Evolutionary conservation across 176 grass and related monocot species (phyloP).

Genomic region (Poa pratensis): DNA sequence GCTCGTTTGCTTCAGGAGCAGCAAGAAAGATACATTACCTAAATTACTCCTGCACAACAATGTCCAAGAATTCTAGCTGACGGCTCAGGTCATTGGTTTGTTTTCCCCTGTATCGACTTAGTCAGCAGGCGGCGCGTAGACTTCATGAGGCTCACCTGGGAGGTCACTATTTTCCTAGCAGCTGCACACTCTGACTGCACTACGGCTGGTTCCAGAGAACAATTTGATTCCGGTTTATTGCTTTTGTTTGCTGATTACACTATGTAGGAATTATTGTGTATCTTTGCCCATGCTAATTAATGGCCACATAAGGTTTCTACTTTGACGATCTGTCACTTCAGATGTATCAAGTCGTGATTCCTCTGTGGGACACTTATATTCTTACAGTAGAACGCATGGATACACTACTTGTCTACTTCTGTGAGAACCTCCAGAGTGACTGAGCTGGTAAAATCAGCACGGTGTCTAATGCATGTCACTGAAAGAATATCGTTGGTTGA

Average conservation of each 20-base stretch:
- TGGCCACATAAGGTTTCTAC: too few relatives aligned
- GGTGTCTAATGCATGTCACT: too few relatives aligned
- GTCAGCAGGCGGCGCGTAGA: neutral
- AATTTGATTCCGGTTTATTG: conserved; percentile 29
- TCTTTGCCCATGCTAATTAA: conserved; percentile 13
- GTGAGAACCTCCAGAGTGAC: too few relatives aligned
- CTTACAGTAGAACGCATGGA: too few relatives aligned
- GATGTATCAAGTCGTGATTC: too few relatives aligned
- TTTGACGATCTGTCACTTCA: too few relatives aligned
- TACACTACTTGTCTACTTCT: too few relatives aligned
- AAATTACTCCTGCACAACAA: conserved; percentile 12
- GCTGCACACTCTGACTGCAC: neutral
- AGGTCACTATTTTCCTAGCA: conserved; percentile 7
- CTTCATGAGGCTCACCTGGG: neutral
- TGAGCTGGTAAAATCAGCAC: too few relatives aligned
- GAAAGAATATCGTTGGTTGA: too few relatives aligned
- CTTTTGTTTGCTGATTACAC: conserved; percentile 30
- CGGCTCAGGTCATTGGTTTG: neutral
- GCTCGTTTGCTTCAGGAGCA: conserved; percentile 91
- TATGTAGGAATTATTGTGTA: conserved; percentile 17
- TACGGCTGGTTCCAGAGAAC: neutral
- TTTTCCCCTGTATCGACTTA: neutral
- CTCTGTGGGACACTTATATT: too few relatives aligned
- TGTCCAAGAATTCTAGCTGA: conserved; percentile 18
- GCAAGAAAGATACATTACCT: conserved; percentile 94